Conservation (phyloP, 768 basidiomycete genomes). For the Clitopilus hobsonii region DNA sequence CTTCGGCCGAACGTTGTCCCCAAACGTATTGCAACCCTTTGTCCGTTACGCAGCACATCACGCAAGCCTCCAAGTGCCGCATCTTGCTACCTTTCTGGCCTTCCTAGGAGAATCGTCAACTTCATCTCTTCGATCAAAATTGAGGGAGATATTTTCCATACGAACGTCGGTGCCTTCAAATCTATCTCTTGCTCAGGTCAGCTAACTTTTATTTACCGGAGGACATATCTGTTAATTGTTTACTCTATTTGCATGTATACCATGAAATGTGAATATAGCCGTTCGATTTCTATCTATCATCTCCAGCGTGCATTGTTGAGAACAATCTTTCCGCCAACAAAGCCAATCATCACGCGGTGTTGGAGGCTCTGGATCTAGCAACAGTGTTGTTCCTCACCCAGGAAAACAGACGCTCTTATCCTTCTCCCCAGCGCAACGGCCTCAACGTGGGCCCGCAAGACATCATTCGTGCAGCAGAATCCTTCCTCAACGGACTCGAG, state of each 20-base stretch:
- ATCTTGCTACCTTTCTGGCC: not conserved
- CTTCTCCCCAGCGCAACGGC: not conserved
- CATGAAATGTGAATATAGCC: conserved; percentile 33
- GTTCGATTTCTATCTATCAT: conserved; percentile 44
- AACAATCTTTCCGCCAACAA: conserved; percentile 16
- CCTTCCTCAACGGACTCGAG: too few relatives aligned
- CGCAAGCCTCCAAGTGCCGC: conserved; percentile 4
- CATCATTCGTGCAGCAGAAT: not conserved
- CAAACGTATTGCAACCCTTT: conserved; percentile 24
- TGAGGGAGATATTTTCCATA: conserved; percentile 15
- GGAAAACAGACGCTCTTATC: conserved; percentile 11
- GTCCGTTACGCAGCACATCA: conserved; percentile 24
- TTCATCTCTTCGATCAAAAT: conserved; percentile 9
- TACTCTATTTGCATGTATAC: conserved; percentile 13
- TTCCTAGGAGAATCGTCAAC: not conserved
- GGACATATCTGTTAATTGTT: conserved; percentile 15
- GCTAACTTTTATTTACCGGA: conserved; percentile 17
- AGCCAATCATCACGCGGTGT: conserved; percentile 26
- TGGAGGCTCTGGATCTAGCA: conserved; percentile 38
- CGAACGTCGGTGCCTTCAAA: conserved; percentile 27
- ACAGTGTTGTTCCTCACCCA: conserved; percentile 34
- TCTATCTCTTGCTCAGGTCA: conserved; percentile 40
- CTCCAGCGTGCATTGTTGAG: conserved; percentile 24
- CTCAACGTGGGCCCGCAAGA: too few relatives aligned
- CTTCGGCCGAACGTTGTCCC: conserved; percentile 28